Conservation (phyloP, 2,329 filamentous ascomycete genomes). For the Chalaropsis ovoidea region DNA sequence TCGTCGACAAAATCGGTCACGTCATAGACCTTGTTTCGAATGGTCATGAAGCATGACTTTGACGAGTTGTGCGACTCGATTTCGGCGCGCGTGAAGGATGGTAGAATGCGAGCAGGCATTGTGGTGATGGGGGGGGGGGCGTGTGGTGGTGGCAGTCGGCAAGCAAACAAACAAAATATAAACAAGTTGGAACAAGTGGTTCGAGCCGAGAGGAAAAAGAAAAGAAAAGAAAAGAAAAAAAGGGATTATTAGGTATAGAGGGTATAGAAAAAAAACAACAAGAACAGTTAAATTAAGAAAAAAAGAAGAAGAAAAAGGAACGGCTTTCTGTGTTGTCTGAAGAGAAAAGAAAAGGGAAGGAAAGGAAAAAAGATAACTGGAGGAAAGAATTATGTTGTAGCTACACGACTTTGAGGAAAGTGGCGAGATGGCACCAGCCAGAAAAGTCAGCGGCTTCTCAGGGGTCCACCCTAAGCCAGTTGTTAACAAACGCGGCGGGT, state of each 20-base stretch:
- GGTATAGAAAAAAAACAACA: constrained; percentile 20
- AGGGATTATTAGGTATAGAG: constrained; percentile 10
- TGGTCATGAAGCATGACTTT: constrained; percentile 85
- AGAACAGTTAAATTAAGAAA: constrained; percentile 7
- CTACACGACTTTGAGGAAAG: neutral
- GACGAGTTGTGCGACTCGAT: constrained; percentile 68
- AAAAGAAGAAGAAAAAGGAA: constrained; percentile 23
- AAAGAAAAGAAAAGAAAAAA: constrained; percentile 14
- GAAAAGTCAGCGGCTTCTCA: neutral
- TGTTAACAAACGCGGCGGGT: neutral
- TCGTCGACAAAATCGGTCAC: constrained; percentile 82
- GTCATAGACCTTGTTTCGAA: constrained; percentile 87
- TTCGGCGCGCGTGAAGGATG: constrained; percentile 70
- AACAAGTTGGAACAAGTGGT: neutral
- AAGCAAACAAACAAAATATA: constrained; percentile 8
- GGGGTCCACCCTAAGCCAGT: neutral
- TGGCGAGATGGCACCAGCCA: constrained; percentile 1
- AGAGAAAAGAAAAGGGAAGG: constrained; percentile 7
- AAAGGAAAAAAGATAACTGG: neutral
- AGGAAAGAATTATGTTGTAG: constrained; percentile 4
- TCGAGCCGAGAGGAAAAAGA: constrained; percentile 13
- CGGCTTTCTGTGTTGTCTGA: neutral
- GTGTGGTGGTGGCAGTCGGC: neutral
- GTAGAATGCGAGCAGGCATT: constrained; percentile 61
- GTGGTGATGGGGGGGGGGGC: constrained; percentile 5